A percentile compares a stretch with the other conserved stretches of the same genome.
phyloP scores from a whole-genome alignment of 305 asterid species.

The Fraxinus nigra region DNA sequence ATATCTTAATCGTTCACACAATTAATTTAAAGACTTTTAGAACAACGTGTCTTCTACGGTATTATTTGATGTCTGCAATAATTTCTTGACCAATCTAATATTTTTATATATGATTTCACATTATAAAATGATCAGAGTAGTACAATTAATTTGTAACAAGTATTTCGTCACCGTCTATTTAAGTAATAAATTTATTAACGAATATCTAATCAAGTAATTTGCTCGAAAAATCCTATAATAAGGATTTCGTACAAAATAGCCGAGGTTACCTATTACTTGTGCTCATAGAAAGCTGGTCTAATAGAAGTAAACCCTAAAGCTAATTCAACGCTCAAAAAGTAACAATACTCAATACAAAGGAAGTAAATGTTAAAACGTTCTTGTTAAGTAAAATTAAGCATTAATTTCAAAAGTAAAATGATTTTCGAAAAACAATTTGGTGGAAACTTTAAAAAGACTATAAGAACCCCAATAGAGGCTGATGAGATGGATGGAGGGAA shows the following conservation, averaged over 20 bases:
- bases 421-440: not conserved
- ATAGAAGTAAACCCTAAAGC: not conserved
- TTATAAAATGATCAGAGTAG: not conserved
- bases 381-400: not conserved
- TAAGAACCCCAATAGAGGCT: not conserved
- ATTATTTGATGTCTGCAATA: not conserved
- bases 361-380: not conserved
- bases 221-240: not conserved
- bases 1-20: not conserved
- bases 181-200: not conserved
- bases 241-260: not conserved
- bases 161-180: not conserved
- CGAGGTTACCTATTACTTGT: not conserved
- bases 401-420: not conserved
- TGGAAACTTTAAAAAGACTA: not conserved
- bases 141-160: not conserved
- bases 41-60: not conserved
- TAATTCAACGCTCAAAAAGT: not conserved
- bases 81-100: not conserved
- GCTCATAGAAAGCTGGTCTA: not conserved
- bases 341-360: not conserved
- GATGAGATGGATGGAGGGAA: not conserved
- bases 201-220: not conserved
- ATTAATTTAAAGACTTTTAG: not conserved
- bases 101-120: not conserved